Evolutionary conservation across 805 yeast genomes (phyloP), one percentile per base, ranked within the genome.

Genomic region (Saccharomycopsis fodiens): DNA sequence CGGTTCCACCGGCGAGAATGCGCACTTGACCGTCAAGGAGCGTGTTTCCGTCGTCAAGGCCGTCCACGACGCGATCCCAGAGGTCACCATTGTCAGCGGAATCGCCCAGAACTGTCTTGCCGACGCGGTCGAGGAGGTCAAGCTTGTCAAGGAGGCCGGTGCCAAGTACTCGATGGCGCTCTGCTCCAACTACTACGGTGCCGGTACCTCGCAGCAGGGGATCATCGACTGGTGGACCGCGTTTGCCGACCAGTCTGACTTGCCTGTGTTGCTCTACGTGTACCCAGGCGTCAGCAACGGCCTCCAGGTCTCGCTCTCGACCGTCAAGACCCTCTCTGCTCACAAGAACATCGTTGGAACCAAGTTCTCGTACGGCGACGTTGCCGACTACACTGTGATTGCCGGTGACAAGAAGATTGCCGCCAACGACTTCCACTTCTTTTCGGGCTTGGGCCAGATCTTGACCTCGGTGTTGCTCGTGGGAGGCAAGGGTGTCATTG

Each of bases 1-100:
- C 55, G 80, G 80, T 4, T 72, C 78, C 30, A 75, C 78, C 13
- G 81, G 80, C 32, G 80, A 75, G 55, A 69, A 70, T 49, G 72
- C 73, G 32, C 77, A 73, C 52, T 58, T 74, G 52, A 66, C 77
- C 8, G 61, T 67, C 43, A 52, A 56, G 35, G 81, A 75, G 59
- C 63, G 79, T 51, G 58, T 57, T 12, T 46, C 59, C 4, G 53
- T 68, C 7, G 59, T 69, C 22, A 50, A 56, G 17, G 49, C 57
- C 10, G 48, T 72, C 40, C 69, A 61, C 38, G 61, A 59, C 3
- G 65, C 57, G 3, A 62, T 74, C 3, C 65, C 68, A 20, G 65
- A 60, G 29, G 67, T 65, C 57, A 61, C 70, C 8, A 58, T 76
- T 35, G 52, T 72, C 10, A 78, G 70, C 34, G 81, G 80, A 50